Percentiles rank a stretch among this genome's conserved stretches.
Conservation (phyloP, 2,329 filamentous ascomycete genomes). For the Alternaria conjuncta region DNA sequence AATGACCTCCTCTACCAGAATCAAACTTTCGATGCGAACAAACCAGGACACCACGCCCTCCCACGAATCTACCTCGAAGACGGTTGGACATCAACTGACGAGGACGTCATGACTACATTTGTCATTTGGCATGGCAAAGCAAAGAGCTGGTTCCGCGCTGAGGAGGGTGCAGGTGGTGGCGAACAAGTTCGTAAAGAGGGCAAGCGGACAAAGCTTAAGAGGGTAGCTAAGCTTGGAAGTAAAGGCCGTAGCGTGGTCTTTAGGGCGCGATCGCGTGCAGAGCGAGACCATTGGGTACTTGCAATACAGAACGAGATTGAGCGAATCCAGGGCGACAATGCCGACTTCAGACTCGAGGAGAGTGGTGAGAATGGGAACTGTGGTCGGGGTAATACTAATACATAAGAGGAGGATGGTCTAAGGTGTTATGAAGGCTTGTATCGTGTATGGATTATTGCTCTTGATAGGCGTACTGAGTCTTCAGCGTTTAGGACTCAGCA, state of each 20-base stretch:
- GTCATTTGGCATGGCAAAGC: conserved; percentile 69
- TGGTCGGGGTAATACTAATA: background rate
- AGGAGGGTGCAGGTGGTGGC: conserved; percentile 40
- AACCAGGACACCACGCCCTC: conserved; percentile 64
- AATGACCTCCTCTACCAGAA: conserved; percentile 69
- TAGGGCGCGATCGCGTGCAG: conserved; percentile 67
- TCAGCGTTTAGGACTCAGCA: background rate
- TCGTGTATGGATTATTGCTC: background rate
- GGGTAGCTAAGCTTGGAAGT: conserved; percentile 66
- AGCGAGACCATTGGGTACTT: conserved; percentile 72
- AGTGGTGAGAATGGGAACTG: conserved; percentile 9
- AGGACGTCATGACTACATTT: conserved; percentile 71
- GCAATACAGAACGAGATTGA: conserved; percentile 72
- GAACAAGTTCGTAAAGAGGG: conserved; percentile 44
- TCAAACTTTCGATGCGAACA: conserved; percentile 68
- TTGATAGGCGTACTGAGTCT: background rate
- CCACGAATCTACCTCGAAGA: conserved; percentile 67
- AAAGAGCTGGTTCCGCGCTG: conserved; percentile 61
- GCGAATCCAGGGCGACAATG: conserved; percentile 56
- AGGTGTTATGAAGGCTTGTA: background rate
- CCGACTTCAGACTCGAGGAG: conserved; percentile 54
- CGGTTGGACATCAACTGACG: conserved; percentile 66
- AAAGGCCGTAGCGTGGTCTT: conserved; percentile 70
- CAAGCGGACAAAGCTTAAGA: conserved; percentile 59
- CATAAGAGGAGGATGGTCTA: background rate